Percentiles rank a stretch among this genome's conserved stretches.
Evolutionary conservation across 768 basidiomycete species (phyloP).

Genomic region (Mycena metata): DNA sequence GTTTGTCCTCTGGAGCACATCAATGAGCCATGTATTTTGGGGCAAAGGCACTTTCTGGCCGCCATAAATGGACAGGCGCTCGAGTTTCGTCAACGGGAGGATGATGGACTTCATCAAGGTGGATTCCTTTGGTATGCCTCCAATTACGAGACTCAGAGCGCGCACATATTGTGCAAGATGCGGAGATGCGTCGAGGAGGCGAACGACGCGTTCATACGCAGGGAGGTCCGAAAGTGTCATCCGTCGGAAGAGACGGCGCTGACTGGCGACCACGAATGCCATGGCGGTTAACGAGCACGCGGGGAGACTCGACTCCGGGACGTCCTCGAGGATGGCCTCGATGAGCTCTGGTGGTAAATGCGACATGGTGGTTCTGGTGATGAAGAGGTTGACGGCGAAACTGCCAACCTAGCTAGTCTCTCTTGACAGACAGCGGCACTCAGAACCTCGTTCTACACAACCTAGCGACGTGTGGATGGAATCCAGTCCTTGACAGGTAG

Average conservation of each 20-base stretch:
- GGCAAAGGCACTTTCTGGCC: too few relatives aligned
- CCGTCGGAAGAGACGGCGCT: constrained; percentile 17
- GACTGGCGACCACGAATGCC: constrained; percentile 6
- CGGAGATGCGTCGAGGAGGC: constrained; percentile 11
- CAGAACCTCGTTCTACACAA: too few relatives aligned
- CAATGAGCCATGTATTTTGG: too few relatives aligned
- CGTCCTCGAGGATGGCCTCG: constrained; percentile 14
- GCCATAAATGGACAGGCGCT: background rate
- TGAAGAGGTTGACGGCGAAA: background rate
- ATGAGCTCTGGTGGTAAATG: constrained; percentile 14
- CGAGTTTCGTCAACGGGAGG: background rate
- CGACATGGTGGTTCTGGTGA: background rate
- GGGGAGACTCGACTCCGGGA: background rate
- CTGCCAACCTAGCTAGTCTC: too few relatives aligned
- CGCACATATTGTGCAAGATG: constrained; percentile 8
- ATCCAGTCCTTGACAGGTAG: too few relatives aligned
- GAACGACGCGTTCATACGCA: constrained; percentile 3
- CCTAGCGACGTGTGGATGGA: too few relatives aligned
- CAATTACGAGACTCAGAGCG: background rate
- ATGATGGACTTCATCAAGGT: constrained; percentile 3
- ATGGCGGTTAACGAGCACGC: constrained; percentile 10
- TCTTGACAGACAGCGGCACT: too few relatives aligned
- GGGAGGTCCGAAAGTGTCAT: background rate
- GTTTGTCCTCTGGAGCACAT: too few relatives aligned
- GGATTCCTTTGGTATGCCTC: background rate